Evolutionary conservation across 495 filamentous ascomycete genomes (phyloP), one percentile per base, ranked within the genome.

Genomic region (Aspergillus indologenus): DNA sequence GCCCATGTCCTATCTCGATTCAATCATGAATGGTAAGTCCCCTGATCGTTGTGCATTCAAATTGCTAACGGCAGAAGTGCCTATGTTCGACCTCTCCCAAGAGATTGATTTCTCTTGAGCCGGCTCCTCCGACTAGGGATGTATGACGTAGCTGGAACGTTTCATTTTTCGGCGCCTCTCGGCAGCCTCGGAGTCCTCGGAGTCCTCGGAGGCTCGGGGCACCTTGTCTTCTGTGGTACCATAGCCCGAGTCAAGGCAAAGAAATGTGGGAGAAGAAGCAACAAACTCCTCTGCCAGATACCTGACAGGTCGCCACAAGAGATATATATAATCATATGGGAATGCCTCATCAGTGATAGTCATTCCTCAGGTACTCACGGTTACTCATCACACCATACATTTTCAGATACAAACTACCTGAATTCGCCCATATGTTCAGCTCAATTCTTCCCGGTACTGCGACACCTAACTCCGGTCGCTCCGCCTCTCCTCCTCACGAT

Each of bases 11-110:
- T 75, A 72, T 29, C 61, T 75, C 5, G 72, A 75, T 26, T 71
- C 68, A 4, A 73, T 75, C 8, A 75, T 75, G 72, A 75, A 75
- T 26, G 68, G 70, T 70, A 62, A 7, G 66, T 52, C 11, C 17
- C 1, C 7, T 19, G 24, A 11, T 18, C 8, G 11, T 21, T 1
- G 19, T 12, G 26, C 5, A 20, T 29, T 29, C 9, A 9, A 29
- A 4, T 19, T 45, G 45, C 47, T 47, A 56, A 22, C 20, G 12
- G 6, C 15, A 7, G 5, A n/a, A 66, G 70, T 68, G 5, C 71
- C 71, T 5, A 40, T 73, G 21, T 71, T 73, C 40, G 66, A 71
- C 44, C 65, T 73, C 2, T 65, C 65, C 2, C 63, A 71, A 9
- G 65, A 66, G 9, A 57, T 53, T 22, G 46, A 47, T 0, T 67